A percentile compares a stretch with the other conserved stretches of the same genome.
Conservation (phyloP, 2,329 filamentous ascomycete species). For the Phyllosticta capitalensis region DNA sequence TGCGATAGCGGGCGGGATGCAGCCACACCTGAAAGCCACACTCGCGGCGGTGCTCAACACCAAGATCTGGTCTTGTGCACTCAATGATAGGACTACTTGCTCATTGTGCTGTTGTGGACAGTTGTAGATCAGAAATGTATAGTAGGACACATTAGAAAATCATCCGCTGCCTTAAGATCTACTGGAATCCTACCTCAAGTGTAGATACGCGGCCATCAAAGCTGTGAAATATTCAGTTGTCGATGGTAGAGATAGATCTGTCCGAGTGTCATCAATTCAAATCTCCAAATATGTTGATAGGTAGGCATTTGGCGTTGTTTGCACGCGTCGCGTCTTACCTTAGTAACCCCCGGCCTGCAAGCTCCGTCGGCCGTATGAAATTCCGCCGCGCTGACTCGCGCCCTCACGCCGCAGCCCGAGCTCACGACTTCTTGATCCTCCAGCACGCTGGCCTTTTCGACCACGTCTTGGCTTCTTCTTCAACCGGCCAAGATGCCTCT, state of each 20-base stretch:
- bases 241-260: too few species aligned
- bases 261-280: too few species aligned
- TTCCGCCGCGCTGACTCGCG: background rate
- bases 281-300: too few species aligned
- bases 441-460: background rate
- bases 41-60: background rate
- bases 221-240: too few species aligned
- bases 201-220: too few species aligned
- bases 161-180: too few species aligned
- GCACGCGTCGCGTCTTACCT: background rate
- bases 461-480: conserved; percentile 8
- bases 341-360: background rate
- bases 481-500: conserved; percentile 46
- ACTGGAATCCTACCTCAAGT: too few species aligned
- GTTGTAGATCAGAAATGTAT: too few species aligned
- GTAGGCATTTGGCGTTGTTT: background rate
- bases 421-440: background rate
- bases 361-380: conserved; percentile 6
- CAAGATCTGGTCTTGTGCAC: background rate
- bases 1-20: background rate
- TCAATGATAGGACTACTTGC: too few species aligned
- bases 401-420: background rate
- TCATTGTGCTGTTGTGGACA: too few species aligned
- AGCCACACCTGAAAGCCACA: background rate
- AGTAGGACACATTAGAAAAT: too few species aligned